A percentile compares a stretch with the other conserved stretches of the same genome.
These are phyloP conservation scores for Lecanosticta acicola DNA, from an alignment of 2,329 filamentous ascomycete genomes.

Conservation along the genomic window DNA sequence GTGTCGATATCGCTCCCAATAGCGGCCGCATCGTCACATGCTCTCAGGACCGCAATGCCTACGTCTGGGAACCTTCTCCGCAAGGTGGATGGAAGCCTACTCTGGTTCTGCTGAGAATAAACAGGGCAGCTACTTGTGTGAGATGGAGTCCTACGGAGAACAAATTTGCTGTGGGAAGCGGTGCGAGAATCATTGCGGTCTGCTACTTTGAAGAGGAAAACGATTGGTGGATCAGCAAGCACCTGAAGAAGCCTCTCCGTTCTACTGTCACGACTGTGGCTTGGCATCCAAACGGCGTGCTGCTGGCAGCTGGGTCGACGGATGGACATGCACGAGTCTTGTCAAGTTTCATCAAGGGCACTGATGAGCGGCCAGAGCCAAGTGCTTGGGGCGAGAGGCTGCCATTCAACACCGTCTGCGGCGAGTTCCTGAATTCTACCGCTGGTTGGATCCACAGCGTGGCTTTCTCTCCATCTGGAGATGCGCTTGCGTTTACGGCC, in stretches of 20 bases:
- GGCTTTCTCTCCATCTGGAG: slow-evolving; percentile 84
- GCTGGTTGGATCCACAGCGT: slow-evolving; percentile 95
- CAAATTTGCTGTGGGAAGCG: slow-evolving; percentile 96
- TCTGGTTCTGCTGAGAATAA: slow-evolving; percentile 92
- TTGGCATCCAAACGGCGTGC: slow-evolving; percentile 96
- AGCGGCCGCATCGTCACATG: slow-evolving; percentile 95
- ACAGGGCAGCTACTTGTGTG: slow-evolving; percentile 91
- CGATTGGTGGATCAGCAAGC: slow-evolving; percentile 99
- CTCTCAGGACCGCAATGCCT: slow-evolving; percentile 95
- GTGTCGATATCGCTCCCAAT: slow-evolving; percentile 87
- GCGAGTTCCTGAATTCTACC: slow-evolving; percentile 91
- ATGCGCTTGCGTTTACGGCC: slow-evolving; percentile 87
- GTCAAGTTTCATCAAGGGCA: slow-evolving; percentile 91
- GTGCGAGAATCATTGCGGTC: slow-evolving; percentile 88
- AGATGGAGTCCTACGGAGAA: slow-evolving; percentile 95
- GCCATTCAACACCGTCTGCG: slow-evolving; percentile 97
- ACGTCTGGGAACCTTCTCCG: slow-evolving; percentile 95
- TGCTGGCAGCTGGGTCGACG: slow-evolving; percentile 91
- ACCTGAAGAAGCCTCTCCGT: slow-evolving; percentile 97
- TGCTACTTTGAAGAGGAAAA: slow-evolving; percentile 99
- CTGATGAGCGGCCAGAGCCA: slow-evolving; percentile 78
- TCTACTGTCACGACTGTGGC: slow-evolving; percentile 92
- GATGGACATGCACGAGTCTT: slow-evolving; percentile 95
- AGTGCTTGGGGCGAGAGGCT: slow-evolving; percentile 90
- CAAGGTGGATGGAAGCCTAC: slow-evolving; percentile 91